These are phyloP conservation scores for Staphylotrichum tortipilum DNA, from an alignment of 495 filamentous ascomycete species.

Conservation along the genomic window DNA sequence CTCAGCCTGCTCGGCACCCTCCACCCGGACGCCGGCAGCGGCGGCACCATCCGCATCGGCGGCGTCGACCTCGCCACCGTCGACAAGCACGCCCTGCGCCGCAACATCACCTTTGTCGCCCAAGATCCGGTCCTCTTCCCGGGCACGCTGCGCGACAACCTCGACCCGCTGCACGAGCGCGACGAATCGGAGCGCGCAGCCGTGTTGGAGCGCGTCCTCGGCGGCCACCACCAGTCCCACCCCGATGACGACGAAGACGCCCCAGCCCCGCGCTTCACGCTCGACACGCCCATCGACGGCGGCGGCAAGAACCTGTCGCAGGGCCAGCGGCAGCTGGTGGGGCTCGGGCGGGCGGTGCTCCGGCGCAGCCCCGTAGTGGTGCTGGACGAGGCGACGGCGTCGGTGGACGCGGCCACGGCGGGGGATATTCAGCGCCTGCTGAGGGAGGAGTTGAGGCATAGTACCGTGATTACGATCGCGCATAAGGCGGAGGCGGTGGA, in stretches of 20 bases:
- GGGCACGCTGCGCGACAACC: slow-evolving; percentile 46
- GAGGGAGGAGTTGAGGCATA: slow-evolving; percentile 62
- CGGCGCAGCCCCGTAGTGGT: slow-evolving; percentile 52
- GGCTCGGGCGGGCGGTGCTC: slow-evolving; percentile 51
- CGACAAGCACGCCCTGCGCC: slow-evolving; percentile 45
- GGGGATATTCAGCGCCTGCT: slow-evolving; percentile 67
- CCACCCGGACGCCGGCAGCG: slow-evolving; percentile 37
- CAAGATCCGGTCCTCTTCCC: slow-evolving; percentile 56
- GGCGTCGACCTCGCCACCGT: slow-evolving; percentile 42
- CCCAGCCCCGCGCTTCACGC: too few species aligned
- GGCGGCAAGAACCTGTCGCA: slow-evolving; percentile 55
- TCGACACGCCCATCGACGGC: slow-evolving; percentile 41
- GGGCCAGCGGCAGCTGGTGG: slow-evolving; percentile 53
- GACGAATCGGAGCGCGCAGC: slow-evolving; percentile 38
- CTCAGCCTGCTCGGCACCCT: slow-evolving; percentile 48
- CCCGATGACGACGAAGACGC: too few species aligned
- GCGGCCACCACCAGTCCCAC: not conserved
- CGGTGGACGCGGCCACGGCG: slow-evolving; percentile 72
- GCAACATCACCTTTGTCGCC: slow-evolving; percentile 51
- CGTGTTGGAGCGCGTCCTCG: slow-evolving; percentile 37
- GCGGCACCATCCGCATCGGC: slow-evolving; percentile 48
- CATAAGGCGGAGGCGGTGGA: slow-evolving; percentile 75
- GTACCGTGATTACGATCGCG: slow-evolving; percentile 81
- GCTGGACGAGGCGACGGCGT: slow-evolving; percentile 78
- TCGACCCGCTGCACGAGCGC: slow-evolving; percentile 43